Evolutionary conservation across 164 flowering plant genomes (phyloP), one percentile per base, ranked within the genome.

Genomic region (Berberis vulgaris): DNA sequence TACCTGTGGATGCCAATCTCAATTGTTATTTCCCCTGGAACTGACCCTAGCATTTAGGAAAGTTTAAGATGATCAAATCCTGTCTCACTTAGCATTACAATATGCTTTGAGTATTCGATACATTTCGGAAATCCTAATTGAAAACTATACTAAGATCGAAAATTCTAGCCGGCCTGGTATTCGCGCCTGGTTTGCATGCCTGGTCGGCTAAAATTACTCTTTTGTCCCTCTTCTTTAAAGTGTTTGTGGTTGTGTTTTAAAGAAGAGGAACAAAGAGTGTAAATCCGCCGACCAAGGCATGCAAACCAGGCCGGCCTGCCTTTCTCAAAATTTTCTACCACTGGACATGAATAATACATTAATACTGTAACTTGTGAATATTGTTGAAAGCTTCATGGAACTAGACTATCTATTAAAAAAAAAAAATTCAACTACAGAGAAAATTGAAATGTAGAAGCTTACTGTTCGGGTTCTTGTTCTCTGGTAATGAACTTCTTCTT

Each of bases 401-500:
- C 50, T 47, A 47, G 50, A 47, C 50, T 3, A 54, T 8, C 41
- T 26, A 55, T 26, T 8, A 55, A 39, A 1, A 2, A 13, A 26
- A 26, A 4, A 8, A 4, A 5, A 55, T 1, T n/a, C n/a, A 13
- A 2, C 3, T 13, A 54, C 11, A 9, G 26, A 9, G 57, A 54
- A 5, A n/a, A 1, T 9, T 26, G 41, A 9, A 54, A 9, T 54
- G 38, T 10, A 44, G 67, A 55, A 40, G 63, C 80, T 88, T 67
- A 93, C 97, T 93, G 88, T 67, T 90, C 77, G 46, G 98, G 98
- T 72, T 93, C 98, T 78, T 92, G 70, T 54, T 93, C 98, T 73
- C 75, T 93, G 1, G 98, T 93, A 68, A 93, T 90, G 72, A 93
- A 93, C 69, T 93, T 93, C 82, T 80, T 88, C 82, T 84, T 88